Percentiles rank a stretch among this genome's conserved stretches.
These are phyloP conservation scores for Fragosphaeria purpurea DNA, from an alignment of 2,329 filamentous ascomycete genomes.

Conservation along the genomic window DNA sequence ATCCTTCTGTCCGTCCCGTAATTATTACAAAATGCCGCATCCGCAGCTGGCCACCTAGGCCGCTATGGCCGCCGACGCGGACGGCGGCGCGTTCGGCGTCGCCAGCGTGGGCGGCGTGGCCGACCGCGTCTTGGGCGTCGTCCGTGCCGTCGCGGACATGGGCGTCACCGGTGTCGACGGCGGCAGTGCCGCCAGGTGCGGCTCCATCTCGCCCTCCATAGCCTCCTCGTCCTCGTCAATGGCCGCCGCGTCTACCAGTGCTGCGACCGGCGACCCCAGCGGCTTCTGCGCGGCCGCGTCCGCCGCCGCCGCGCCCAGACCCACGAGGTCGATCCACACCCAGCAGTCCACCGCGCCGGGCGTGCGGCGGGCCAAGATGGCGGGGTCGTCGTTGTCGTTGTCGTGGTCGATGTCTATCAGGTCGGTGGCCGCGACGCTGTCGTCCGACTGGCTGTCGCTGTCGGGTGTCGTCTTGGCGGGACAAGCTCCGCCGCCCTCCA, in stretches of 20 bases:
- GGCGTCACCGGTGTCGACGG: background rate
- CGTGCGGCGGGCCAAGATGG: conserved; percentile 38
- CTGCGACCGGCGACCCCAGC: conserved; percentile 7
- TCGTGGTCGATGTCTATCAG: conserved; percentile 15
- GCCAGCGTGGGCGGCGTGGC: too few species aligned
- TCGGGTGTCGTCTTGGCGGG: conserved; percentile 8
- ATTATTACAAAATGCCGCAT: too few species aligned
- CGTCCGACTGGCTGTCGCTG: background rate
- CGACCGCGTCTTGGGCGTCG: too few species aligned
- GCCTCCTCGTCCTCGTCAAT: conserved; percentile 19
- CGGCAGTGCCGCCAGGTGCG: conserved; percentile 10
- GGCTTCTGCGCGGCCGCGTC: conserved; percentile 6
- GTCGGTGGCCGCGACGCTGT: background rate
- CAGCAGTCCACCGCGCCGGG: conserved; percentile 32
- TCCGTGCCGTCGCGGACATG: too few species aligned
- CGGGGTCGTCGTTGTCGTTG: conserved; percentile 36
- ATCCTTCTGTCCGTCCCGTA: too few species aligned
- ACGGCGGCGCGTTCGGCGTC: too few species aligned
- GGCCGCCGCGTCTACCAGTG: conserved; percentile 11
- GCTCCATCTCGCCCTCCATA: conserved; percentile 28
- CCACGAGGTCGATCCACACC: conserved; percentile 43
- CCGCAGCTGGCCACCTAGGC: too few species aligned
- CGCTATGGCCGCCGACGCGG: too few species aligned
- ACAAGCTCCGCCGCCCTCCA: conserved; percentile 28
- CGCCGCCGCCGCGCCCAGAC: conserved; percentile 29